Conservation (phyloP, 2,329 filamentous ascomycete species). For the Stagonosporopsis tanaceti region DNA sequence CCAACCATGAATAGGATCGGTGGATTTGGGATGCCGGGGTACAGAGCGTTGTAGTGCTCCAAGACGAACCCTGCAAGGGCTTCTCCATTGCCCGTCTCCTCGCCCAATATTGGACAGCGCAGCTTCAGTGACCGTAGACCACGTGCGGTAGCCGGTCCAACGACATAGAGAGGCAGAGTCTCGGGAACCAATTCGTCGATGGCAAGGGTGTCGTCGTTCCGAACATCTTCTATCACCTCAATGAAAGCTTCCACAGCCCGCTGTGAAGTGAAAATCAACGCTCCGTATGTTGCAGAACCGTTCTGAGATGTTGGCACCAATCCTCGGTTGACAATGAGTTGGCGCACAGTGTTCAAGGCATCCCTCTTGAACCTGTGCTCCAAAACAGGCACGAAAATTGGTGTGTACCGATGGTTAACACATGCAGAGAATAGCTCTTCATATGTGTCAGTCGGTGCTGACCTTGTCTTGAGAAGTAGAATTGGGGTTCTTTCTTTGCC, state of each 20-base stretch:
- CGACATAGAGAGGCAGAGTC: conserved; percentile 74
- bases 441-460: conserved; percentile 74
- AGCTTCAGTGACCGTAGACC: conserved; percentile 67
- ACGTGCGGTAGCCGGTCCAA: conserved; percentile 81
- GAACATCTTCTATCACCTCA: conserved; percentile 65
- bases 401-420: conserved; percentile 62
- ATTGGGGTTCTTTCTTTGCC: conserved; percentile 59
- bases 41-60: conserved; percentile 70
- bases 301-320: conserved; percentile 40
- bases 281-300: conserved; percentile 65
- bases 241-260: conserved; percentile 82
- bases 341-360: conserved; percentile 63
- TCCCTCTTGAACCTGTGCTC: conserved; percentile 72
- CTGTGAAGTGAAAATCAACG: conserved; percentile 85
- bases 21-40: conserved; percentile 55
- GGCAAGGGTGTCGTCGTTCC: conserved; percentile 40
- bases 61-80: conserved; percentile 80
- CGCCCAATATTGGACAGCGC: conserved; percentile 72
- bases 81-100: conserved; percentile 85
- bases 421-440: conserved; percentile 68
- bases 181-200: conserved; percentile 51
- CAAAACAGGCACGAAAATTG: conserved; percentile 78
- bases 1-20: conserved; percentile 87
- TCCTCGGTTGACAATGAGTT: conserved; percentile 58
- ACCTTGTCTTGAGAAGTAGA: conserved; percentile 80